Percentiles rank a stretch among this genome's conserved stretches.
Conservation (phyloP, 169 alveolate species). For the Plasmodium chabaudi region DNA sequence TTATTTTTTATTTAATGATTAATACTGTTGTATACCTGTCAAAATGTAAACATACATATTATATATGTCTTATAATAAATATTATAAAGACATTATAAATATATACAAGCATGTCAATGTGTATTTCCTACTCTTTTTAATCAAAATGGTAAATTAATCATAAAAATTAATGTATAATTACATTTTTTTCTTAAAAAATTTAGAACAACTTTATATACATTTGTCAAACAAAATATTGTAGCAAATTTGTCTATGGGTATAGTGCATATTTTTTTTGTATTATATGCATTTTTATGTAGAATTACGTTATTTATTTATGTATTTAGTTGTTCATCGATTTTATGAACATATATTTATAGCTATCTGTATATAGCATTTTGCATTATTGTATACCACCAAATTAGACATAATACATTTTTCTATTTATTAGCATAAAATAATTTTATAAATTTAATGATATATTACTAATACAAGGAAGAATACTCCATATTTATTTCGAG, state of each 20-base stretch:
- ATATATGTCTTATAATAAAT: conserved; percentile 4
- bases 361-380: no score
- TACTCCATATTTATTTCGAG: no score
- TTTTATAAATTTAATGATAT: no score
- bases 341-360: no score
- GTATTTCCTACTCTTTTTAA: background rate
- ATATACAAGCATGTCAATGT: conserved; percentile 1
- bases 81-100: background rate
- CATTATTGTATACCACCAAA: no score
- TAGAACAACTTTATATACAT: background rate
- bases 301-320: no score
- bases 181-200: conserved; percentile 18
- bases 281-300: background rate
- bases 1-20: background rate
- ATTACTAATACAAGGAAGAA: no score
- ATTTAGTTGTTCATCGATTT: no score
- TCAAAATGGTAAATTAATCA: background rate
- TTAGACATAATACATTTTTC: no score
- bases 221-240: background rate
- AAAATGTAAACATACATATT: conserved; percentile 8
- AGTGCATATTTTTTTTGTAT: background rate
- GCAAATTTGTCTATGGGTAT: background rate
- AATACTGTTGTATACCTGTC: conserved; percentile 4
- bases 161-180: conserved; percentile 24
- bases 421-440: no score